Evolutionary conservation across 1,284 basidiomycete species (phyloP), one percentile per base, ranked within the genome.

Genomic region (Trichosporon coremiiforme): DNA sequence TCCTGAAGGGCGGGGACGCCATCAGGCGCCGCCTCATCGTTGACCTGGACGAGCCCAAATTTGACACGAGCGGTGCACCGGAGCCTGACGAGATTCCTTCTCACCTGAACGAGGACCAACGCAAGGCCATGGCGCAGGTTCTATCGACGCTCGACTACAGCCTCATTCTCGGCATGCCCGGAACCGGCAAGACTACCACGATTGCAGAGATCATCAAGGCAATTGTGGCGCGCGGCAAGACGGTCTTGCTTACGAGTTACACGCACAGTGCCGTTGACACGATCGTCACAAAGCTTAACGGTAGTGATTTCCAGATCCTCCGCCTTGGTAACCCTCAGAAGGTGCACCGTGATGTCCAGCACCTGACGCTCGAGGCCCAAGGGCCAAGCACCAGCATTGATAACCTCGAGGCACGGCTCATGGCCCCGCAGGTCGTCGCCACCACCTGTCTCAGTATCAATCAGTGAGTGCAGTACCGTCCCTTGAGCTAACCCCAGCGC

Each of bases 221-320:
- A 29, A 85, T 99, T 5, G 93, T 94, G 1, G 86, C 84, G 53
- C 85, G 89, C 80, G 94, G 94, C 4, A 95, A 98, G 85, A 92
- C 88, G 0, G 92, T 99, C 5, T 83, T 99, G 25, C 83, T 99
- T 68, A 92, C 93, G 1, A 93, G 92, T 63, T 97, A 98, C 80
- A 99, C 96, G 1, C 97, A 99, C 85, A 97, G 94, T 7, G 97
- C 97, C 0, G 96, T 99, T 62, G 96, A 99, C 77, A 98, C 91
- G 5, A 96, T 99, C 76, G 79, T 98, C 77, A 84, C 90, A 78
- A 98, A 98, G 83, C 82, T 95, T 55, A 84, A 88, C 72, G 86
- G 87, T 25, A 86, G 84, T 7, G 88, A 90, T 64, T 91, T 94
- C 78, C 85, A 87, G 8, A 90, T 98, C 45, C 81, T 99, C 75